phyloP scores from a whole-genome alignment of 2,329 filamentous ascomycete species.

The Phialophora tarda region DNA sequence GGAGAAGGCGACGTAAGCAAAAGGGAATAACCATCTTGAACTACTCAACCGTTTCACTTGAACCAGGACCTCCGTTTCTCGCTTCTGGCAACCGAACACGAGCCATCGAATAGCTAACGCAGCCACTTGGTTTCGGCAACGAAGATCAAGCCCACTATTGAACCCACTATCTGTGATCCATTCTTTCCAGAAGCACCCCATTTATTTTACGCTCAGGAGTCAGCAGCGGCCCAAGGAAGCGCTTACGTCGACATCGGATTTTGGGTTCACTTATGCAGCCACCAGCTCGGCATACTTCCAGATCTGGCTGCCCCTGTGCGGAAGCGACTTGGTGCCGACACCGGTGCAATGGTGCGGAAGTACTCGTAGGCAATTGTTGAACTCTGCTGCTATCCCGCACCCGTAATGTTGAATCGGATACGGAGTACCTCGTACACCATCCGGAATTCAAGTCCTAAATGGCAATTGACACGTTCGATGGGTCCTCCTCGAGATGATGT shows the following conservation, averaged over 20 bases:
- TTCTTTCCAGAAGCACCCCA: constrained; percentile 26
- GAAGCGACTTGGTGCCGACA: not conserved
- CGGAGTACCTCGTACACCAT: not conserved
- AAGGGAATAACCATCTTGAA: not conserved
- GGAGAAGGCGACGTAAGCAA: not conserved
- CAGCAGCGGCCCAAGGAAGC: not conserved
- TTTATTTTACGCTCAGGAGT: constrained; percentile 3
- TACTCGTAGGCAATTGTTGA: not conserved
- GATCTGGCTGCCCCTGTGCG: constrained; percentile 1
- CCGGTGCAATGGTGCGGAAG: not conserved
- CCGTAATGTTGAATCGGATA: not conserved
- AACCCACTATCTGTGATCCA: constrained; percentile 19
- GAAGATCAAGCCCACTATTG: constrained; percentile 23
- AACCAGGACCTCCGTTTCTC: constrained; percentile 7
- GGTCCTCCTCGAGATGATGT: not conserved
- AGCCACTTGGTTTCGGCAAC: constrained; percentile 14
- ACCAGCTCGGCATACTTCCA: not conserved
- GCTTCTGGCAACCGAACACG: constrained; percentile 22
- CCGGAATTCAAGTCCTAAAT: not conserved
- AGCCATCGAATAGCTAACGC: constrained; percentile 15
- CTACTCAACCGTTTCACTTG: not conserved
- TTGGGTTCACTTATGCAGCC: constrained; percentile 2
- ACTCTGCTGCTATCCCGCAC: not conserved
- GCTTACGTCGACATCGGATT: not conserved
- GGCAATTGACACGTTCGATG: not conserved